Evolutionary conservation across 2,329 filamentous ascomycete genomes (phyloP).

Genomic region (Waltergamsia citrina): DNA sequence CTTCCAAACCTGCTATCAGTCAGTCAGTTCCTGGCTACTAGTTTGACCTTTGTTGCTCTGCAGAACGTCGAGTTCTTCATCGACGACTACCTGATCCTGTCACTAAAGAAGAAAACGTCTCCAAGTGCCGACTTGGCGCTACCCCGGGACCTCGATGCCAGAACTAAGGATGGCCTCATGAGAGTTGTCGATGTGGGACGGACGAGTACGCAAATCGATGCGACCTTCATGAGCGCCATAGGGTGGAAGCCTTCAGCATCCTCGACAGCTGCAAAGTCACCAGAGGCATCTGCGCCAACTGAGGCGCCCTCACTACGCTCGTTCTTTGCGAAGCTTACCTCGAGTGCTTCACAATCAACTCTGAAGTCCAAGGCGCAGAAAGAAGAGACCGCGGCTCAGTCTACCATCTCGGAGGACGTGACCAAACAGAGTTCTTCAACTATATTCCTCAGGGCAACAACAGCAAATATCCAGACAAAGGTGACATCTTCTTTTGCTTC

Average conservation of each 20-base stretch:
- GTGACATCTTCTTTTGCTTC: constrained; percentile 64
- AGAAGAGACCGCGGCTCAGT: constrained; percentile 54
- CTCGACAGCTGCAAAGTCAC: constrained; percentile 28
- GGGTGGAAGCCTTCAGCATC: constrained; percentile 63
- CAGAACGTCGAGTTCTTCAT: constrained; percentile 83
- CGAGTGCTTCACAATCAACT: constrained; percentile 38
- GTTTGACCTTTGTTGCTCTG: constrained; percentile 88
- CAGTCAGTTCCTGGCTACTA: constrained; percentile 87
- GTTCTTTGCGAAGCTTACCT: constrained; percentile 73
- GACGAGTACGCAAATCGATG: constrained; percentile 87
- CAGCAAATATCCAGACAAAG: constrained; percentile 70
- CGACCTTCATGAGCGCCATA: constrained; percentile 77
- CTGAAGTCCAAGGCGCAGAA: constrained; percentile 46
- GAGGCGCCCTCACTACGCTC: constrained; percentile 55
- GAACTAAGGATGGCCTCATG: constrained; percentile 84
- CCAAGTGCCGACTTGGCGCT: constrained; percentile 64
- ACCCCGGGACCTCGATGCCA: constrained; percentile 70
- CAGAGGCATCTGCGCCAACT: constrained; percentile 10
- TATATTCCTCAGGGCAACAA: constrained; percentile 83
- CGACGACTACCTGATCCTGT: constrained; percentile 75
- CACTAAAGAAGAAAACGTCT: constrained; percentile 75
- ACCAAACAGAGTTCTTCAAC: constrained; percentile 62
- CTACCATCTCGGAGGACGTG: constrained; percentile 59
- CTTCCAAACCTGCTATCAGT: constrained; percentile 79
- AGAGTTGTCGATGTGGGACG: constrained; percentile 71